Percentiles rank a stretch among this genome's conserved stretches.
phyloP scores from a whole-genome alignment of 192 early-diverging fungal species.

The Coemansia sp. region DNA sequence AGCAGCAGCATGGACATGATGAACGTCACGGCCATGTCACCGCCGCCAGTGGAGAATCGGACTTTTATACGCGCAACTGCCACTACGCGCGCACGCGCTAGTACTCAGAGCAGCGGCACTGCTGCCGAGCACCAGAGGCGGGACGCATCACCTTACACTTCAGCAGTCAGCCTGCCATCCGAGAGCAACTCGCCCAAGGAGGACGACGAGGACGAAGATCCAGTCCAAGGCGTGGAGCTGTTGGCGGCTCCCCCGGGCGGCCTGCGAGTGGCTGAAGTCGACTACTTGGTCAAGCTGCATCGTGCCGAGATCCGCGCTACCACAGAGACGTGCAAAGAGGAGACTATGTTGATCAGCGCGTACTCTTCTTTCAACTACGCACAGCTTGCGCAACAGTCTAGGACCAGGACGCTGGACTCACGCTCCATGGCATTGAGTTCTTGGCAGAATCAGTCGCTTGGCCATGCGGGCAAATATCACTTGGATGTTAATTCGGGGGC shows the following conservation, averaged over 20 bases:
- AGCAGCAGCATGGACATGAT: constrained; percentile 2
- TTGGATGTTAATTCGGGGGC: constrained; percentile 36
- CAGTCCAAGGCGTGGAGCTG: constrained; percentile 14
- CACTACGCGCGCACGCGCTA: neutral
- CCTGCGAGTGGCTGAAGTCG: constrained; percentile 56
- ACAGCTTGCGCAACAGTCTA: constrained; percentile 42
- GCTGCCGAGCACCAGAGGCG: constrained; percentile 13
- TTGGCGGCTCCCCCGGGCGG: constrained; percentile 22
- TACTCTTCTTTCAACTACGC: constrained; percentile 49
- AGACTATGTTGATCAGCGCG: constrained; percentile 60
- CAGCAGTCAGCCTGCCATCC: constrained; percentile 26
- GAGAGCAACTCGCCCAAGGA: constrained; percentile 14
- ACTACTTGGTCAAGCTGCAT: constrained; percentile 66
- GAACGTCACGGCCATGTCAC: neutral
- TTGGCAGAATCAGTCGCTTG: constrained; percentile 51
- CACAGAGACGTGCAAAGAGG: constrained; percentile 66
- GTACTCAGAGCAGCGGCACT: constrained; percentile 15
- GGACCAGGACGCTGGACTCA: constrained; percentile 15
- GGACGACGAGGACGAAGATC: neutral
- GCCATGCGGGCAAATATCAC: constrained; percentile 47
- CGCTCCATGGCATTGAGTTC: constrained; percentile 18
- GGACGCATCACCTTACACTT: constrained; percentile 16
- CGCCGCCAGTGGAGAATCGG: neutral
- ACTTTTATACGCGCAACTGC: neutral
- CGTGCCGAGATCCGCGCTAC: constrained; percentile 68